Evolutionary conservation across 495 filamentous ascomycete genomes (phyloP).

Genomic region (Astrocystis sublimbata): DNA sequence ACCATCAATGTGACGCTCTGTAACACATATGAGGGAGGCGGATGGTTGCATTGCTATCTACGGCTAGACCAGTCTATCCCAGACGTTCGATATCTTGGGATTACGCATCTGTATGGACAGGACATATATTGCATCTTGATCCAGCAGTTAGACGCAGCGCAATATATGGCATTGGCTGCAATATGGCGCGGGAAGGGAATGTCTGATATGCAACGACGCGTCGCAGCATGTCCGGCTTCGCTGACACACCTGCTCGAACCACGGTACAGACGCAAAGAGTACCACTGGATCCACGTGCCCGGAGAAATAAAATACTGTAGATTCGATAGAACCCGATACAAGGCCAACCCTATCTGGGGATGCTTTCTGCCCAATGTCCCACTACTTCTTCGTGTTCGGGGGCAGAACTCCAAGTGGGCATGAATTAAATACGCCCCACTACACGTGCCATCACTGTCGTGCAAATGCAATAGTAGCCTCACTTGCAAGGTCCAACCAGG

Average conservation of each 20-base stretch:
- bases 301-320: conserved; percentile 15
- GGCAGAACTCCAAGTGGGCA: background rate
- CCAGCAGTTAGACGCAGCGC: background rate
- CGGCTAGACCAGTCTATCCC: conserved; percentile 8
- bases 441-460: conserved; percentile 9
- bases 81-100: conserved; percentile 9
- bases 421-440: conserved; percentile 10
- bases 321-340: conserved; percentile 11
- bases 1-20: conserved; percentile 11
- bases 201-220: background rate
- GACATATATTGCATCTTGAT: background rate
- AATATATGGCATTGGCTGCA: background rate
- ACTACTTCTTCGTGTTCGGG: conserved; percentile 22
- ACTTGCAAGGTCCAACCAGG: conserved; percentile 11
- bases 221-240: background rate
- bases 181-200: background rate
- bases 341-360: conserved; percentile 24
- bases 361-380: conserved; percentile 32
- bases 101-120: conserved; percentile 1
- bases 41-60: background rate
- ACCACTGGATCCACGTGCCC: conserved; percentile 36
- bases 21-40: background rate
- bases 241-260: background rate
- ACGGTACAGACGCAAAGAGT: conserved; percentile 15
- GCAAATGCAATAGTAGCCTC: conserved; percentile 19